phyloP scores from a whole-genome alignment of 106 monocot species.

The Dendrobium nobile region DNA sequence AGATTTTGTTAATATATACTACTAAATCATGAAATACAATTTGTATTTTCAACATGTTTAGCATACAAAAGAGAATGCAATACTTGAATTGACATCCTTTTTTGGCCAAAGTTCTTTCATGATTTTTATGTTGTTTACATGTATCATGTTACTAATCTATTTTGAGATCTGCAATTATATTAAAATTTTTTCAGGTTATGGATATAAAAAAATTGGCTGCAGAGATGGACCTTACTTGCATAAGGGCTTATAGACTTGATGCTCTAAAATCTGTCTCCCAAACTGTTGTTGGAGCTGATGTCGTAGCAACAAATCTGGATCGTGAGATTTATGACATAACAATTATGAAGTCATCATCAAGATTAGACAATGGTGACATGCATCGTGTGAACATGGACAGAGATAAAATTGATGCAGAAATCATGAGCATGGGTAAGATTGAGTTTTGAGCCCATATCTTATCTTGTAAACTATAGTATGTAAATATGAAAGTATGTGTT shows the following conservation, averaged over 20 bases:
- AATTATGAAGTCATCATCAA: conserved; percentile 1
- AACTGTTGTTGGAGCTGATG: conserved; percentile 10
- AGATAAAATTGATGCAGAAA: conserved; percentile 8
- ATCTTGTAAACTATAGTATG: neutral
- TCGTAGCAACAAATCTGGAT: neutral
- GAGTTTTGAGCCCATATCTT: neutral
- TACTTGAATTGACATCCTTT: neutral
- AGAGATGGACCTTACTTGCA: conserved; percentile 93
- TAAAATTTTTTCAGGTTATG: conserved; percentile 65
- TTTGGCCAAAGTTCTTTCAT: neutral
- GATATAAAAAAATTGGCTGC: conserved; percentile 63
- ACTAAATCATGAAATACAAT: neutral
- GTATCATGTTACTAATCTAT: neutral
- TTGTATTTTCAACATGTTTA: neutral
- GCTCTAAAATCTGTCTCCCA: conserved; percentile 69
- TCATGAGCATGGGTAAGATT: conserved; percentile 25
- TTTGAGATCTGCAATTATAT: neutral
- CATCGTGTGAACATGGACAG: conserved; percentile 2
- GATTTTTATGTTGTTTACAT: neutral
- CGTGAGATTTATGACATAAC: conserved; percentile 10
- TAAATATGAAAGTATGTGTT: neutral
- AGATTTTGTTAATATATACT: neutral
- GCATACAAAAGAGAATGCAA: neutral
- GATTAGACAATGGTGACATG: neutral
- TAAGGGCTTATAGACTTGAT: conserved; percentile 80